Conservation (phyloP, 345 rosid species). For the Brassica rapa region DNA sequence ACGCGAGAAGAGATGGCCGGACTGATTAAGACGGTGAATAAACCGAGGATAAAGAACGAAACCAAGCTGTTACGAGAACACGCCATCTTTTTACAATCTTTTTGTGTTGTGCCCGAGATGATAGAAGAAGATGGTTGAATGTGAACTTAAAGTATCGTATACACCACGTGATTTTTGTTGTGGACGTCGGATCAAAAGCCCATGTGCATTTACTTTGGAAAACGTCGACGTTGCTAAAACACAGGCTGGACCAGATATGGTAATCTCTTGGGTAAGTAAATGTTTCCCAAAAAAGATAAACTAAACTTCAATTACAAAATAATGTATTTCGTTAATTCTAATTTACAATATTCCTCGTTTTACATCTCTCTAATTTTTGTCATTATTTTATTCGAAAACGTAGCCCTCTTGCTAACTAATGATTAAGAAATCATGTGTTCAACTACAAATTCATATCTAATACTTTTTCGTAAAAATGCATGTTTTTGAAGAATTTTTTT, state of each 20-base stretch:
- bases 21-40: conserved; percentile 21
- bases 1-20: conserved; percentile 36
- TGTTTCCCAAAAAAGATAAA: background rate
- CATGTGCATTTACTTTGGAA: background rate
- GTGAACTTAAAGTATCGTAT: background rate
- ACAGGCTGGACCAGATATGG: background rate
- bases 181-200: background rate
- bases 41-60: conserved; percentile 20
- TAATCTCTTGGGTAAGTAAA: background rate
- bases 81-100: conserved; percentile 37
- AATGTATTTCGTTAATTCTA: background rate
- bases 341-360: no score
- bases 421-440: no score
- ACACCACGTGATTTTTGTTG: background rate
- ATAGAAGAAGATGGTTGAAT: conserved; percentile 5
- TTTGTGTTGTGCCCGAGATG: background rate
- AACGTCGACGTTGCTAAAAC: background rate
- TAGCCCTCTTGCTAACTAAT: no score
- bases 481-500: no score
- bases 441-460: no score
- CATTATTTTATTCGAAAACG: no score
- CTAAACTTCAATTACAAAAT: background rate
- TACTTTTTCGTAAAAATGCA: no score
- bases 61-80: conserved; percentile 18
- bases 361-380: background rate